These are phyloP conservation scores for Neofusicoccum laricinum DNA, from an alignment of 2,329 filamentous ascomycete genomes.

Conservation along the genomic window DNA sequence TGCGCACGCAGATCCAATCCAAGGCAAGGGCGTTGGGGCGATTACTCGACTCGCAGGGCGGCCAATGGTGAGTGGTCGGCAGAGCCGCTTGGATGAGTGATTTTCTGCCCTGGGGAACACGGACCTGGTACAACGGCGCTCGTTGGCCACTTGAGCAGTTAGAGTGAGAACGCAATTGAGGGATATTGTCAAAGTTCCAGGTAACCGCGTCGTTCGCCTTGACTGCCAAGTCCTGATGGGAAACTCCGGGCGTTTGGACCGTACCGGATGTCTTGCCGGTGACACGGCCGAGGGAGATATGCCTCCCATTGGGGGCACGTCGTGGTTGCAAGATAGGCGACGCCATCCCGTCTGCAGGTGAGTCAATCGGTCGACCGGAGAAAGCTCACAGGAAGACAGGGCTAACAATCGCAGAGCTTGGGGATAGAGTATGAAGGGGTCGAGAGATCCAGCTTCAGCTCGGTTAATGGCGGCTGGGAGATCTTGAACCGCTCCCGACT, in stretches of 20 bases:
- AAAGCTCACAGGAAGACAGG: neutral
- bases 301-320: neutral
- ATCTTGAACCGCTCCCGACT: neutral
- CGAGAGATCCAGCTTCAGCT: neutral
- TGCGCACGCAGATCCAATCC: neutral
- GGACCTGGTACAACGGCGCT: neutral
- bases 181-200: neutral
- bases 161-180: neutral
- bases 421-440: neutral
- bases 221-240: neutral
- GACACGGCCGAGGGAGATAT: neutral
- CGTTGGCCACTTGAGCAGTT: neutral
- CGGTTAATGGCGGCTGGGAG: constrained; percentile 1
- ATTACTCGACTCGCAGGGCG: neutral
- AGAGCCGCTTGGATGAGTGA: constrained; percentile 9
- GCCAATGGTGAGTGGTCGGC: neutral
- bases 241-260: neutral
- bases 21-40: neutral
- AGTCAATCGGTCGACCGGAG: constrained; percentile 8
- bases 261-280: neutral
- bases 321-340: neutral
- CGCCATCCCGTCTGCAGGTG: neutral
- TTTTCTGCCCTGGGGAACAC: neutral
- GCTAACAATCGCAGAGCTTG: neutral
- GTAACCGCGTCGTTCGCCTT: neutral